Evolutionary conservation across 768 basidiomycete species (phyloP).

Genomic region (Inosperma sp.): DNA sequence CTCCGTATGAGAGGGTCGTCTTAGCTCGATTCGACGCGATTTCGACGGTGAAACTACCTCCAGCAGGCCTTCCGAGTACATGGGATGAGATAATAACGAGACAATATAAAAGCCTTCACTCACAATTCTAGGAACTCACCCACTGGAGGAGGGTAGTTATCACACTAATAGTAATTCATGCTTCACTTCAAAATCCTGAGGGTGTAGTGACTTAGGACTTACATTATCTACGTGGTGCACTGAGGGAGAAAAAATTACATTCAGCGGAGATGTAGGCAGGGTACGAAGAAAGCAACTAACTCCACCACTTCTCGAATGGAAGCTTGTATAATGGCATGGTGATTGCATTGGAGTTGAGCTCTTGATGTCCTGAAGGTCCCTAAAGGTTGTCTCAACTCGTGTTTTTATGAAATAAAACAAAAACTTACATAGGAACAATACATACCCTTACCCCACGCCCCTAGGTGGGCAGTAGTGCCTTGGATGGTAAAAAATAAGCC

Average conservation of each 20-base stretch:
- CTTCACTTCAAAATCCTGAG: not conserved
- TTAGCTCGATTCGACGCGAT: constrained; percentile 46
- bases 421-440: too few species aligned
- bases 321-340: constrained; percentile 44
- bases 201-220: constrained; percentile 6
- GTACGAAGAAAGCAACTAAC: constrained; percentile 28
- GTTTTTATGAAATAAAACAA: too few species aligned
- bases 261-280: not conserved
- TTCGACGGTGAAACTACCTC: constrained; percentile 45
- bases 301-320: constrained; percentile 43
- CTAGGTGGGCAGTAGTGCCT: too few species aligned
- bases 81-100: not conserved
- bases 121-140: constrained; percentile 43
- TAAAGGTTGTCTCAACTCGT: not conserved
- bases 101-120: constrained; percentile 11
- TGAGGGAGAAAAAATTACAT: constrained; percentile 14
- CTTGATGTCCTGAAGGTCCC: constrained; percentile 11
- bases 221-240: constrained; percentile 38
- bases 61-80: constrained; percentile 38
- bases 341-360: constrained; percentile 38
- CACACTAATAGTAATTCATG: constrained; percentile 29
- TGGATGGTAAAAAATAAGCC: too few species aligned
- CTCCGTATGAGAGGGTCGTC: constrained; percentile 44
- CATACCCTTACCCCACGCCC: too few species aligned
- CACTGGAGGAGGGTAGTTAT: constrained; percentile 38